A percentile compares a stretch with the other conserved stretches of the same genome.
Evolutionary conservation across 2,329 filamentous ascomycete genomes (phyloP).

Genomic region (Dichotomopilus funicola): DNA sequence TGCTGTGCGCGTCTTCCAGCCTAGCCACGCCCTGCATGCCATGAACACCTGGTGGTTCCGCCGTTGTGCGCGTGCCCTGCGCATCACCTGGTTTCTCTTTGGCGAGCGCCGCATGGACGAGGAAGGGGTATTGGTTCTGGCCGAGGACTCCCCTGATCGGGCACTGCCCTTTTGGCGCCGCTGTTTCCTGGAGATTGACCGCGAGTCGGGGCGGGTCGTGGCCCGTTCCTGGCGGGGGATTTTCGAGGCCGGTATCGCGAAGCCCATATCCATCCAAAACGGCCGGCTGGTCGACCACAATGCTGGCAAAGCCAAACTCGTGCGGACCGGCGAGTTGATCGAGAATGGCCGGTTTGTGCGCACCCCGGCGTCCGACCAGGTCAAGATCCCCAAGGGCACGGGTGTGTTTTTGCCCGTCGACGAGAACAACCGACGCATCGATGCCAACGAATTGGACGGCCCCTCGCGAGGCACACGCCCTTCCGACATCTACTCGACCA

Average conservation of each 20-base stretch:
- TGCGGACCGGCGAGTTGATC: constrained; percentile 48
- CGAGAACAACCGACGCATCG: constrained; percentile 58
- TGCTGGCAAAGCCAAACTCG: constrained; percentile 39
- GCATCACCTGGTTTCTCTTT: constrained; percentile 89
- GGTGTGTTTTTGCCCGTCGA: constrained; percentile 74
- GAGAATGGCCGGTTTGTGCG: constrained; percentile 78
- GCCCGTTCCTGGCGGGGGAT: constrained; percentile 53
- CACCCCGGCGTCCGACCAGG: constrained; percentile 90
- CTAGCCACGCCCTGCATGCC: constrained; percentile 72
- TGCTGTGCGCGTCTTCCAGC: constrained; percentile 75
- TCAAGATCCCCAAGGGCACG: constrained; percentile 81
- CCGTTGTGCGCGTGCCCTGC: constrained; percentile 69
- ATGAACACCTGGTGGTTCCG: constrained; percentile 98
- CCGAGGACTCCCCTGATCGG: constrained; percentile 28
- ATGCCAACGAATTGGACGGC: constrained; percentile 49
- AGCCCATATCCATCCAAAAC: constrained; percentile 29
- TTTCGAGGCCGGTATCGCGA: constrained; percentile 43
- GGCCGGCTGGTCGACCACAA: constrained; percentile 34
- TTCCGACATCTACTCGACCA: constrained; percentile 46
- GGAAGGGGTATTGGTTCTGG: constrained; percentile 60
- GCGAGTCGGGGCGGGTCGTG: constrained; percentile 34
- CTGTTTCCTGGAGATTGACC: constrained; percentile 42
- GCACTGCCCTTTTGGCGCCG: constrained; percentile 35
- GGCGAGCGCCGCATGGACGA: constrained; percentile 75
- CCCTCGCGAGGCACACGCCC: constrained; percentile 32